A percentile compares a stretch with the other conserved stretches of the same genome.
These are phyloP conservation scores for Fomitopsis palustris DNA, from an alignment of 1,284 basidiomycete genomes.

Conservation along the genomic window DNA sequence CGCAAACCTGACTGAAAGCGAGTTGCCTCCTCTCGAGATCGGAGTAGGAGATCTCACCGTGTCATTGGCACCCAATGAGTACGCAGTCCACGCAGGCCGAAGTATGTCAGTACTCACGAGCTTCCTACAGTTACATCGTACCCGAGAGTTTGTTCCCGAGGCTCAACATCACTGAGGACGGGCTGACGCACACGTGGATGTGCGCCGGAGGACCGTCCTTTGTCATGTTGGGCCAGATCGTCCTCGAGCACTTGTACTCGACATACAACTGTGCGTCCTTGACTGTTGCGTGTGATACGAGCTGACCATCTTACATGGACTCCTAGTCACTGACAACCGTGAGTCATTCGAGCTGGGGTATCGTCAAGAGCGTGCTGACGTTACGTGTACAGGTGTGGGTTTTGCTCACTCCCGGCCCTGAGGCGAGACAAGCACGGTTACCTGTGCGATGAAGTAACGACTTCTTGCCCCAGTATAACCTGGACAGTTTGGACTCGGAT, in stretches of 20 bases:
- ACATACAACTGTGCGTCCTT: slow-evolving; percentile 9
- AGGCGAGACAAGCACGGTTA: too few relatives aligned
- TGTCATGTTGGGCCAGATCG: slow-evolving; percentile 11
- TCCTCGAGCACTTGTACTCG: slow-evolving; percentile 10
- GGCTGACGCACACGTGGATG: slow-evolving; percentile 9
- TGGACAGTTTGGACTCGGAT: too few relatives aligned
- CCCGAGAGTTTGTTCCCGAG: slow-evolving; percentile 3
- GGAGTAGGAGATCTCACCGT: slow-evolving; percentile 10
- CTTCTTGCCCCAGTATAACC: too few relatives aligned
- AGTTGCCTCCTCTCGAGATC: slow-evolving; percentile 4
- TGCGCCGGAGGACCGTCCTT: slow-evolving; percentile 4
- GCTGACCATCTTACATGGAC: too few relatives aligned
- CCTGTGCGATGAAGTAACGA: too few relatives aligned
- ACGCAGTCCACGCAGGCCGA: too few relatives aligned
- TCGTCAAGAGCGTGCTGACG: too few relatives aligned
- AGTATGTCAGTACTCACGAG: too few relatives aligned
- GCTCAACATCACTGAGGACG: slow-evolving; percentile 13
- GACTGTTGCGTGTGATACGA: not conserved
- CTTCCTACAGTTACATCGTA: slow-evolving; percentile 8
- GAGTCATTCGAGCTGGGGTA: too few relatives aligned
- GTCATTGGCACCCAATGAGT: slow-evolving; percentile 6
- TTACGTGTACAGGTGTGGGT: too few relatives aligned
- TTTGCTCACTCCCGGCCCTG: too few relatives aligned
- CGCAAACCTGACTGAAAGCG: slow-evolving; percentile 6
- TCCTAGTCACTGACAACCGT: not conserved